These are phyloP conservation scores for Rhinocladiella mackenziei DNA, from an alignment of 2,329 filamentous ascomycete genomes.

Conservation along the genomic window DNA sequence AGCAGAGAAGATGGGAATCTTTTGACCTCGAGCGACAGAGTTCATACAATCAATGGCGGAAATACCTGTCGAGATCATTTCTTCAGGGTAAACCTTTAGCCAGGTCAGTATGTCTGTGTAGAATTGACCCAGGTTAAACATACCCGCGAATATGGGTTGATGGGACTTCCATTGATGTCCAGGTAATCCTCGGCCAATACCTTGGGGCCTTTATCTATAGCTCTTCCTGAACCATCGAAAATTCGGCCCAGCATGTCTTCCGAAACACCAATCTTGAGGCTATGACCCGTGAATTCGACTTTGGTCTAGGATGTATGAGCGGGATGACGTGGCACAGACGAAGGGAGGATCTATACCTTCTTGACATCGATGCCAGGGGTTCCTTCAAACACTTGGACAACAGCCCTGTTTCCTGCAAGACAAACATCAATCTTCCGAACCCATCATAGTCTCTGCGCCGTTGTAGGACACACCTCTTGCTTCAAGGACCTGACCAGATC, in stretches of 20 bases:
- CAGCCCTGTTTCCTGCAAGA: constrained; percentile 73
- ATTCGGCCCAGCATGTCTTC: constrained; percentile 99
- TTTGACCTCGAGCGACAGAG: constrained; percentile 95
- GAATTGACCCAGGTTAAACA: constrained; percentile 31
- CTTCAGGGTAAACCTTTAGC: constrained; percentile 89
- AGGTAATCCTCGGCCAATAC: constrained; percentile 96
- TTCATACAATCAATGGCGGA: constrained; percentile 99
- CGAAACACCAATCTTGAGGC: constrained; percentile 95
- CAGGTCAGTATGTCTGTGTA: constrained; percentile 15
- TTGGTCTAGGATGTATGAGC: constrained; percentile 63
- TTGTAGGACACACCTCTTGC: constrained; percentile 70
- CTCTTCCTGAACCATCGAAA: constrained; percentile 95
- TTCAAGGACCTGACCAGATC: constrained; percentile 94
- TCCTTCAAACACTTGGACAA: constrained; percentile 98
- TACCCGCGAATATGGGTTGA: constrained; percentile 97
- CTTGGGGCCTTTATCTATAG: constrained; percentile 98
- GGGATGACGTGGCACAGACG: constrained; percentile 7
- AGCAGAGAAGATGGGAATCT: constrained; percentile 99
- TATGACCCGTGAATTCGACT: constrained; percentile 96
- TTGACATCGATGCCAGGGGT: constrained; percentile 97
- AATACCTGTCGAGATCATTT: constrained; percentile 99
- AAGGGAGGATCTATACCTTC: constrained; percentile 59
- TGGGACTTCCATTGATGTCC: constrained; percentile 97
- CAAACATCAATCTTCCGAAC: constrained; percentile 14
- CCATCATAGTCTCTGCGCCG: constrained; percentile 1